Evolutionary conservation across 1,139 yeast species (phyloP).

Genomic region (Blastobotrys persicus): DNA sequence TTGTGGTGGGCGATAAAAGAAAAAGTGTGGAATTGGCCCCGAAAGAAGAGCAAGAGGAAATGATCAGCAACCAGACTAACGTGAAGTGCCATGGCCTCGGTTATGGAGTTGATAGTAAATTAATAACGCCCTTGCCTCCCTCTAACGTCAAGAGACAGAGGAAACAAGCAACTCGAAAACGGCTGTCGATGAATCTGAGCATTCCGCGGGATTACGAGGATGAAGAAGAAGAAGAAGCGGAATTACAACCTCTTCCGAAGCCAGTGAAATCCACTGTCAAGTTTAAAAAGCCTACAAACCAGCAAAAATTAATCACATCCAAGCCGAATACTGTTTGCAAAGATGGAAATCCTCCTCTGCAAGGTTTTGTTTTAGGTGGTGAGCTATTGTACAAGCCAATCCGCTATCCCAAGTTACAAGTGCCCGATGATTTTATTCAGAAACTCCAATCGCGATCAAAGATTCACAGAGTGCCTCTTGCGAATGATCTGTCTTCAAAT

Average conservation of each 20-base stretch:
- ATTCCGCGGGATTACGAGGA: conserved; percentile 22
- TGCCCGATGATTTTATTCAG: conserved; percentile 1
- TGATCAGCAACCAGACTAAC: conserved; percentile 9
- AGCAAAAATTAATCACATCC: neutral
- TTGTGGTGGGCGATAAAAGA: conserved; percentile 10
- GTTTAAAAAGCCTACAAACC: conserved; percentile 1
- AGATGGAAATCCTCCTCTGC: conserved; percentile 26
- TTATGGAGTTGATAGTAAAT: conserved; percentile 19
- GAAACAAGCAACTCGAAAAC: conserved; percentile 12
- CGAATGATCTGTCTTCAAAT: neutral
- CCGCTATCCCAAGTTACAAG: conserved; percentile 7
- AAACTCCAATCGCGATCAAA: neutral
- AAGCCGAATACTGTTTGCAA: conserved; percentile 12
- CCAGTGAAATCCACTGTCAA: neutral
- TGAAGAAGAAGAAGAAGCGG: conserved; percentile 19
- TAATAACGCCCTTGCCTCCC: neutral
- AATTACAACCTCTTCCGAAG: neutral
- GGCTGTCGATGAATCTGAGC: conserved; percentile 21
- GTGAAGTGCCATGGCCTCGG: conserved; percentile 13
- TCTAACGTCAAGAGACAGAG: neutral
- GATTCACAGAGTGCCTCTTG: neutral
- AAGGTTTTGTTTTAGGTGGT: conserved; percentile 22
- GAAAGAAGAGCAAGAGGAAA: conserved; percentile 6
- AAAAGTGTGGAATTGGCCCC: conserved; percentile 18
- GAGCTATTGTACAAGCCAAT: conserved; percentile 5